phyloP scores from a whole-genome alignment of 2,329 filamentous ascomycete genomes.

The Simplicillium sp. region DNA sequence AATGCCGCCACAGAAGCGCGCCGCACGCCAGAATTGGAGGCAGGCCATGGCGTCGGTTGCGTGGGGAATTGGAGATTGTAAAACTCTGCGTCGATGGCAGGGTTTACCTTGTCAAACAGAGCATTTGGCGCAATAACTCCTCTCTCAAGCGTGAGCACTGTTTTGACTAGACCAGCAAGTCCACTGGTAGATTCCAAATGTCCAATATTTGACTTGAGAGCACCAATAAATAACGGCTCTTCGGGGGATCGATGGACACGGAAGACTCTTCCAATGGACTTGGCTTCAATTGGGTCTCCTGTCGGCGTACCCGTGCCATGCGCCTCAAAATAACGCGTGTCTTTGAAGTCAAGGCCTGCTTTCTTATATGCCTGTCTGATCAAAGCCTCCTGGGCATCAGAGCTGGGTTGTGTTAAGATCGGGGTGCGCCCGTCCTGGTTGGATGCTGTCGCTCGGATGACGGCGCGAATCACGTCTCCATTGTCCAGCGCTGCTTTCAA shows the following conservation, averaged over 20 bases:
- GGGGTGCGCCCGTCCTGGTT: conserved; percentile 30
- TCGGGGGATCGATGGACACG: conserved; percentile 8
- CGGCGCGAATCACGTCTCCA: conserved; percentile 26
- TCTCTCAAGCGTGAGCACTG: too few species aligned
- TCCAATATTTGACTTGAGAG: conserved; percentile 28
- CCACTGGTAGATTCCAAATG: conserved; percentile 25
- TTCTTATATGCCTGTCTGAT: conserved; percentile 25
- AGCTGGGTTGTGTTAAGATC: conserved; percentile 28
- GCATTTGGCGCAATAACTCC: too few species aligned
- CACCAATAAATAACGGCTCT: conserved; percentile 13
- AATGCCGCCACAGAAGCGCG: conserved; percentile 11
- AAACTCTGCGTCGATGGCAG: too few species aligned
- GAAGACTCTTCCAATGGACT: conserved; percentile 22
- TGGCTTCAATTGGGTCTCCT: conserved; percentile 31
- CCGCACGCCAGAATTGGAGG: too few species aligned
- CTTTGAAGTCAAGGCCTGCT: conserved; percentile 11
- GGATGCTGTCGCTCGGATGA: conserved; percentile 20
- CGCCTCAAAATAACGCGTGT: conserved; percentile 23
- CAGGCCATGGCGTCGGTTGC: too few species aligned
- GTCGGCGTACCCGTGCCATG: conserved; percentile 35
- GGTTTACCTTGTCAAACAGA: too few species aligned
- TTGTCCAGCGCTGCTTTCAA: conserved; percentile 32
- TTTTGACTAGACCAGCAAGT: too few species aligned
- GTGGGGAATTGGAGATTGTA: too few species aligned
- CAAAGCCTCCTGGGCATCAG: conserved; percentile 22